phyloP scores from a whole-genome alignment of 306 rosid genomes.

The Prunus davidiana region DNA sequence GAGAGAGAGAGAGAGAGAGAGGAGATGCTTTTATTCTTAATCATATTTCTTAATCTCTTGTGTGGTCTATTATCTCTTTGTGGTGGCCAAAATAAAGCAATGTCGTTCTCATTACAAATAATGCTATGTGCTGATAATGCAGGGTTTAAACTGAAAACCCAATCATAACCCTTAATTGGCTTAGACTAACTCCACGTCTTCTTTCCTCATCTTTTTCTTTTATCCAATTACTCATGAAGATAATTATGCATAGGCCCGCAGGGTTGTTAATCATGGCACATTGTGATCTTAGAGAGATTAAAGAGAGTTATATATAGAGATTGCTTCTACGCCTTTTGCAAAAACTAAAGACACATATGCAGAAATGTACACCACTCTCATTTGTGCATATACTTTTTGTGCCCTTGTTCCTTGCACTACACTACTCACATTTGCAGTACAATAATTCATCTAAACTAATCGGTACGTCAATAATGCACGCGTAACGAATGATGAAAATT shows the following conservation, averaged over 20 bases:
- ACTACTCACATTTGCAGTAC: neutral
- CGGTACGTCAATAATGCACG: too few relatives aligned
- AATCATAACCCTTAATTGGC: neutral
- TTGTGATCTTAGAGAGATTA: neutral
- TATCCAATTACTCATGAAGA: neutral
- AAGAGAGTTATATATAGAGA: neutral
- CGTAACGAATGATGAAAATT: too few relatives aligned
- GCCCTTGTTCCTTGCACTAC: neutral
- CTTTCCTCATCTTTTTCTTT: neutral
- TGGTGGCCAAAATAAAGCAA: conserved; percentile 4
- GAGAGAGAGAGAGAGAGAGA: neutral
- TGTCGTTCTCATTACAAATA: conserved; percentile 18
- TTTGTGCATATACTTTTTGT: neutral
- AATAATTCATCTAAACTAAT: too few relatives aligned
- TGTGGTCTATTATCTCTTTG: neutral
- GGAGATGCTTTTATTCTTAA: conserved; percentile 8
- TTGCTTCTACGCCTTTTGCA: neutral
- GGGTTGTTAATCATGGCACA: neutral
- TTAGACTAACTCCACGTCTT: neutral
- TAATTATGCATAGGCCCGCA: neutral
- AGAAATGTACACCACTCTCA: neutral
- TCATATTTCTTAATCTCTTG: neutral
- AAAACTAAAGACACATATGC: neutral
- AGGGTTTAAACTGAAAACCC: neutral
- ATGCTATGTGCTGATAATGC: neutral